These are phyloP conservation scores for Thielaviopsis punctulata DNA, from an alignment of 2,329 filamentous ascomycete species.

Conservation along the genomic window DNA sequence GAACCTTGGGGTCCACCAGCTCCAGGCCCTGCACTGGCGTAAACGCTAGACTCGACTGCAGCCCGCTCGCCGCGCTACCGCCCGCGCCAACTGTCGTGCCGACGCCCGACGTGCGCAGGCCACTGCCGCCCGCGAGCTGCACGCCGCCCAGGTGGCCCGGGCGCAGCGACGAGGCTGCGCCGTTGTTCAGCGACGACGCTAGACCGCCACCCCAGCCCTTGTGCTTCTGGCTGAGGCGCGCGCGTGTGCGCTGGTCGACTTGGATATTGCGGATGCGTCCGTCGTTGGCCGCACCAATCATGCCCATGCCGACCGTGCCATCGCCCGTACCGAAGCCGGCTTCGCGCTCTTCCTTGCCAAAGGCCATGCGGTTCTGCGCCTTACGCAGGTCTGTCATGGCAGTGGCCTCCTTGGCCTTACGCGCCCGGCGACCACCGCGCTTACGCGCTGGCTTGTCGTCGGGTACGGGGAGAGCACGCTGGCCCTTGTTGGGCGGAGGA, in stretches of 20 bases:
- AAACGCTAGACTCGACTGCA: constrained; percentile 76
- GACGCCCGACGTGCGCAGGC: constrained; percentile 66
- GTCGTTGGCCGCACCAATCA: constrained; percentile 80
- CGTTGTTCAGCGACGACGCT: constrained; percentile 67
- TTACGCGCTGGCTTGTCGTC: constrained; percentile 93
- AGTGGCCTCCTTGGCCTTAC: constrained; percentile 90
- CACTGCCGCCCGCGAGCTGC: constrained; percentile 35
- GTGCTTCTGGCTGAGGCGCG: constrained; percentile 87
- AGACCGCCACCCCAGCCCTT: constrained; percentile 79
- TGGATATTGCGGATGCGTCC: constrained; percentile 79
- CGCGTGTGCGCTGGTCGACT: constrained; percentile 82
- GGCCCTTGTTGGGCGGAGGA: constrained; percentile 74
- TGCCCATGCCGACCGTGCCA: constrained; percentile 72
- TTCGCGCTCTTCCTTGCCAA: constrained; percentile 89
- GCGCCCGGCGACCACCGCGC: constrained; percentile 71
- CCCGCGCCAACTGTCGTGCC: constrained; percentile 46
- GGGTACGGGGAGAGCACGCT: constrained; percentile 71
- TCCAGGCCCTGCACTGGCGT: constrained; percentile 90
- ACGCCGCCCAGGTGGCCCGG: constrained; percentile 4
- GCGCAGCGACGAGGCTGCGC: constrained; percentile 54
- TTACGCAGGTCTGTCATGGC: constrained; percentile 95
- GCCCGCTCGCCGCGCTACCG: constrained; percentile 36
- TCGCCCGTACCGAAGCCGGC: constrained; percentile 80
- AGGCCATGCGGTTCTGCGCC: constrained; percentile 88
- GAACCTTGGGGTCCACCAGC: constrained; percentile 81